Base-by-base conservation (phyloP, 2,329 filamentous ascomycete genomes). In the Canariomyces notabilis region DNA sequence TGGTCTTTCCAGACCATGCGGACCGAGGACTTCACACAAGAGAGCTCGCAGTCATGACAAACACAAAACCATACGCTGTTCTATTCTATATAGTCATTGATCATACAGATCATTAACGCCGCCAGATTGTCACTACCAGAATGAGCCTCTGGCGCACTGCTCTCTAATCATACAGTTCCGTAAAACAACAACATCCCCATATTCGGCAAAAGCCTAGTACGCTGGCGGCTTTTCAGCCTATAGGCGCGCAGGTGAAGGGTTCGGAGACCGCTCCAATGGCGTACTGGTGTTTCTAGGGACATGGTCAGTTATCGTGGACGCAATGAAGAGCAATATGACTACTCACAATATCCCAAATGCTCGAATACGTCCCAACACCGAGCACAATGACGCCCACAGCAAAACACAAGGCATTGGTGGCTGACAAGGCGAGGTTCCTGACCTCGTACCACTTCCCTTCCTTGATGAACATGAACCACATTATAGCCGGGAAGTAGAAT, bases 381-480 rank as follows among this genome's bases (percentile, higher is more conserved):
- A 63, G 54, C 19, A 63, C 51, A 14, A 53, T 36, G 14, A 63
- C 40, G 20, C 61, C 61, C 14, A 63, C 52, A 5, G 50, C 4
- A 19, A 63, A 61, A 32, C 45, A 46, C 8, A 58, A 6, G 0
- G 15, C 42, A 40, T 63, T 63, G 49, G 52, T 12, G 5, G 43
- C 20, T 3, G 46, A 36, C 16, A 54, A 42, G 2, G 37, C 3
- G 32, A 57, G 37, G 40, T 65, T 64, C 50, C 57, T 49, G 15
- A 32, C 42, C 18, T 41, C 43, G 44, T 53, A 52, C 61, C 60
- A 64, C 32, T 48, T 53, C 20, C 61, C 63, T 40, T 64, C 57
- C 54, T 47, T 60, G 49, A 64, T 55, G 23, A 63, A 56, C 53
- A 57, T 57, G 56, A 63, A 64, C 59, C 60, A 65, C 57, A 65